phyloP scores from a whole-genome alignment of 2,329 filamentous ascomycete species.

The Colletotrichum viniferum region DNA sequence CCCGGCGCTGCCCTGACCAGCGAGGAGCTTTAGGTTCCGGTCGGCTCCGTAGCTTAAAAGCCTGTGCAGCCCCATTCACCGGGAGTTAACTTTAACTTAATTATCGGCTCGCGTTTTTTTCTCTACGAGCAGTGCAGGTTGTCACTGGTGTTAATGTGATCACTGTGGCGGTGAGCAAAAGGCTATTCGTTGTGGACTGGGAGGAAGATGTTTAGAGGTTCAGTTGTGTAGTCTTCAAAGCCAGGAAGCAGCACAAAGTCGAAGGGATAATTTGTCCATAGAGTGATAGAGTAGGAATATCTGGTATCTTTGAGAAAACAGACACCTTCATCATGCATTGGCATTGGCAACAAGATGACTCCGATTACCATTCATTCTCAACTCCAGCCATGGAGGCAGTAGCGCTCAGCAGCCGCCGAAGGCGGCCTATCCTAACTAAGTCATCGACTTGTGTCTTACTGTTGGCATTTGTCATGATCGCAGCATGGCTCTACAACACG shows the following conservation, averaged over 20 bases:
- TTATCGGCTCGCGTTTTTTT: background rate
- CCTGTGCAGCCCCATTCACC: background rate
- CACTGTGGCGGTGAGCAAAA: background rate
- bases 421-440: background rate
- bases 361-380: background rate
- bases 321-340: background rate
- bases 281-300: background rate
- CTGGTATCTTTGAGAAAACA: no score
- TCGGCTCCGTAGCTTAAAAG: background rate
- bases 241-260: background rate
- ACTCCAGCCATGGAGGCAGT: background rate
- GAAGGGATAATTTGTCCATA: background rate
- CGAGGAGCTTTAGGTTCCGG: background rate
- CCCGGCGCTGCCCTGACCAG: background rate
- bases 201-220: background rate
- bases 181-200: fast-evolving
- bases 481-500: background rate
- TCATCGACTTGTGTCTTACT: background rate
- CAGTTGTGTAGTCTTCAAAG: background rate
- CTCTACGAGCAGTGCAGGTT: background rate
- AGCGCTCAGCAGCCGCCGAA: background rate
- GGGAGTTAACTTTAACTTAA: background rate
- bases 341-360: background rate
- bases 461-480: background rate
- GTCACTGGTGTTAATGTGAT: fast-evolving